Evolutionary conservation across 345 rosid species (phyloP), one percentile per base, ranked within the genome.

Genomic region (Turnera subulata): DNA sequence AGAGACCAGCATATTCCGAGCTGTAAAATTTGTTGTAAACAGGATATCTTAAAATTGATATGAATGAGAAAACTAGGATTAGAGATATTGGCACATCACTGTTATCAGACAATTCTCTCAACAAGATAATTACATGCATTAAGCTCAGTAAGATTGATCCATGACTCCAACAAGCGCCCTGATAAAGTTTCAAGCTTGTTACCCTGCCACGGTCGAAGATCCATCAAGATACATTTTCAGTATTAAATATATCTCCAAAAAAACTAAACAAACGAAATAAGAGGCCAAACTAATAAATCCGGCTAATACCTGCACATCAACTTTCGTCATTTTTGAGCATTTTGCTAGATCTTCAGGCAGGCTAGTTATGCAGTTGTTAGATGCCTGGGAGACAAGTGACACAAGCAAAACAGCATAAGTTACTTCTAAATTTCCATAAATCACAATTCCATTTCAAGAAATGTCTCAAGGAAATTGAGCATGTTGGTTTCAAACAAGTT

Each of bases 61-160:
- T 52, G 10, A 29, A 58, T 42, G 5, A 23, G 47, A 51, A 56
- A n/a, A 26, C 18, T 46, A 48, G 44, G 67, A 43, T 38, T 11
- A 26, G 35, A 32, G 35, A 13, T 21, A 20, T 13, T 11, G 24
- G 25, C 24, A 21, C 15, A 49, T 20, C 12, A 47, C 37, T 35
- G 14, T 17, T 15, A 64, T 23, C 46, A 18, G 17, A 74, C 6
- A 68, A 51, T 18, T 51, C 48, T 59, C 24, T 42, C 16, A 46
- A 38, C 18, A 46, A 32, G 52, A 29, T 53, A 53, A 70, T 88
- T 84, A 89, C 98, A 81, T 59, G 89, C 89, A 71, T 83, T 92
- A 52, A 88, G 75, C 65, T 92, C 98, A 7, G 84, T 81, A 59
- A 92, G 83, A 78, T 73, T 65, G 65, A 84, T 68, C 91, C 96